Evolutionary conservation across 2,329 filamentous ascomycete genomes (phyloP).

Genomic region (Colletotrichum viniferum): DNA sequence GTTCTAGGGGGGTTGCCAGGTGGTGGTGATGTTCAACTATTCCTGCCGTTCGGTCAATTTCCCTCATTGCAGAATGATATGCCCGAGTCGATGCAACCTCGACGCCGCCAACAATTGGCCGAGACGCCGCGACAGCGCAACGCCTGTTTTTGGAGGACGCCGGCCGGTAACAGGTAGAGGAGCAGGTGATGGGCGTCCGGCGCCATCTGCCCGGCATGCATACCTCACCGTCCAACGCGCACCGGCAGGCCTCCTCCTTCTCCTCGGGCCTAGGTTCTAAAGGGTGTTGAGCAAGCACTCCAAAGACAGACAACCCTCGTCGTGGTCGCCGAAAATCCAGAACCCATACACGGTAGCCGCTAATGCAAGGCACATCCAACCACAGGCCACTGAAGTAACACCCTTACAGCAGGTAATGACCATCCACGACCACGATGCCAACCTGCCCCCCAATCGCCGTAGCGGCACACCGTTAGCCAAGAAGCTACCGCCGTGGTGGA

Average conservation of each 20-base stretch:
- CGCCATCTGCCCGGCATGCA: slow-evolving; percentile 1
- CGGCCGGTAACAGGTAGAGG: not conserved
- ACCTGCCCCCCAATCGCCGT: not conserved
- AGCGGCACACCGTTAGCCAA: not conserved
- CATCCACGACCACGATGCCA: not conserved
- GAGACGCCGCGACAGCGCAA: not conserved
- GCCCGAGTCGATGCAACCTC: not conserved
- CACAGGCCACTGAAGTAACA: slow-evolving; percentile 1
- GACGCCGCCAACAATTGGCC: not conserved
- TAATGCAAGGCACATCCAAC: slow-evolving; percentile 23
- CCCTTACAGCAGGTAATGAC: not conserved
- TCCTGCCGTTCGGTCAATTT: not conserved
- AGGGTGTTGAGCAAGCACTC: not conserved
- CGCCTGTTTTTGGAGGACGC: not conserved
- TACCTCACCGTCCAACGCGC: not conserved
- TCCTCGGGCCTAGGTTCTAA: not conserved
- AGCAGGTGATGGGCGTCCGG: not conserved
- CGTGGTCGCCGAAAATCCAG: slow-evolving; percentile 16
- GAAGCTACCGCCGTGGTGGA: not conserved
- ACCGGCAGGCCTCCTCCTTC: not conserved
- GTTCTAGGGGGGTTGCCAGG: not conserved
- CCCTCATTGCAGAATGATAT: not conserved
- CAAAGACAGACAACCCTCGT: not conserved
- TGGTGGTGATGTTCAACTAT: not conserved
- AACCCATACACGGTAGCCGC: not conserved